Evolutionary conservation across 345 rosid genomes (phyloP), one percentile per base, ranked within the genome.

Genomic region (Pugionium dolabratum): DNA sequence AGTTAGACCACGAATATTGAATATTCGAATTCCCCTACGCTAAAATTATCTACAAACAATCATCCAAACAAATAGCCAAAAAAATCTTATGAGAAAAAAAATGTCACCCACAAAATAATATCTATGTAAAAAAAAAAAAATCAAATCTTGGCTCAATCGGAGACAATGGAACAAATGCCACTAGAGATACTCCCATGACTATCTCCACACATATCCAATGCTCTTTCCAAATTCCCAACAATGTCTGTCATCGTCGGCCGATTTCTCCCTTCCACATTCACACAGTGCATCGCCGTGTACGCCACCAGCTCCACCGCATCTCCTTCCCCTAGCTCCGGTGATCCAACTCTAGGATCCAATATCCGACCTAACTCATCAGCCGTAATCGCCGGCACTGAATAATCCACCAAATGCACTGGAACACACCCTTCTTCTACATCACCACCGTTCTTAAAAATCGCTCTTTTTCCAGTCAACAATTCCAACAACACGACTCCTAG

Each of bases 241-340:
- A 87, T 76, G 51, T 86, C 88, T 2, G 73, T 40, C 77, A 85
- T 90, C 5, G 79, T 80, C 27, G 97, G 96, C 66, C 97, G 72
- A 11, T 86, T 84, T 49, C 71, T 82, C 40, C 91, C 94, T 59
- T 90, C 97, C 52, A 78, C 57, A 71, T 81, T 82, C 64, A 88
- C 91, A 73, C 96, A 93, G 41, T 77, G 94, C 83, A 82, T 71
- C 28, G 97, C 98, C 9, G 83, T 88, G 42, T 86, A 78, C 3
- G 85, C 91, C 77, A 90, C 82, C 54, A 83, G 76, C 82, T 90
- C 98, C 71, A 89, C 86, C 35, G 98, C 98, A 47, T 92, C 96
- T 9, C 80, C 78, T 67, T 89, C 96, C 35, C 63, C 58, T 39
- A 77, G 4, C 70, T 62, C 84, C 9, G 90, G 88, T 1, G 67